Evolutionary conservation across 2,329 filamentous ascomycete genomes (phyloP), one percentile per base, ranked within the genome.

Genomic region (Chaetomium olivaceum): DNA sequence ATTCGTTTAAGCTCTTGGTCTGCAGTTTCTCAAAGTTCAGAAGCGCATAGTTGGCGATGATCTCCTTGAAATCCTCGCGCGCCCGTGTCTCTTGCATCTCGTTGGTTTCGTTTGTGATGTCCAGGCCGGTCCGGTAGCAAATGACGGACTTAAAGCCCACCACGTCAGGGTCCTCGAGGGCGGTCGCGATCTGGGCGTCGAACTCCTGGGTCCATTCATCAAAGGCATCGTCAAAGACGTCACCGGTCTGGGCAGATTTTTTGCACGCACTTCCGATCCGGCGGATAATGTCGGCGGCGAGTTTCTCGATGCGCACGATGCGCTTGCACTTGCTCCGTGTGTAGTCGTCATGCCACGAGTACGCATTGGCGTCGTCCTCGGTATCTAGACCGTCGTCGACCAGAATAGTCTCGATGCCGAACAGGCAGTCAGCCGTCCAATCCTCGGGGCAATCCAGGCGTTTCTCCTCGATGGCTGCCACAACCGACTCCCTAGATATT

Each of bases 121-220:
- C 84, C 6, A 93, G 80, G 0, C 92, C 92, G 0, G 88, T 91
- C 16, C 91, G 85, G 75, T 95, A 95, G 77, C 91, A 94, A 63
- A 96, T 86, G 58, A 93, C 87, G 1, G 88, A 91, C 76, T 96
- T 95, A 83, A 96, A 96, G 2, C 85, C 92, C 1, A 87, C 91
- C 1, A 96, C 88, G 21, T 88, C 83, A 0, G 85, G 79, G 72
- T 95, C 88, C 0, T 81, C 78, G 29, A 93, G 81, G 2, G 86
- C 83, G 1, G 81, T 76, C 12, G 78, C 73, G 43, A 95, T 87
- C 27, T 80, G 76, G 2, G 76, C 73, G 61, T 80, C 78, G 64
- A 88, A 88, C 4, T 80, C 78, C 3, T 77, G 76, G 14, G 83
- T 76, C 71, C 87, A 84, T n/a, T 73, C 70, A 11, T 78, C 74